These are phyloP conservation scores for Elsinoe batatas DNA, from an alignment of 2,329 filamentous ascomycete genomes.

Conservation along the genomic window DNA sequence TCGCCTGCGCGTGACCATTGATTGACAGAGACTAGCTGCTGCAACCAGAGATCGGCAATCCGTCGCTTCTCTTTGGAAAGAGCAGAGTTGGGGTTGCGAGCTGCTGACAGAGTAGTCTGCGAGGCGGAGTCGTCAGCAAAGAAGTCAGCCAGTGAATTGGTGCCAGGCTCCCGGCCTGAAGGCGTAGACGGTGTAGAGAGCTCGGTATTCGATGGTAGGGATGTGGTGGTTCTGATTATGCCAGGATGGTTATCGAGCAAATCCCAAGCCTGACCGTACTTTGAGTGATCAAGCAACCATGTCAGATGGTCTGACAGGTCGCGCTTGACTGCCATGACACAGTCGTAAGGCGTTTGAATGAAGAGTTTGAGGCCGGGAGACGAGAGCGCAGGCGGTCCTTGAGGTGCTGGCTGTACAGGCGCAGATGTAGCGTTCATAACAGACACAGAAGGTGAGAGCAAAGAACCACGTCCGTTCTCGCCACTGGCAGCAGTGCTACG, in stretches of 20 bases:
- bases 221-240: constrained; percentile 36
- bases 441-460: constrained; percentile 28
- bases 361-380: constrained; percentile 69
- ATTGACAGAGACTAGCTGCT: constrained; percentile 64
- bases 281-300: constrained; percentile 74
- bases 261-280: constrained; percentile 80
- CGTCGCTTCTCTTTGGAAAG: constrained; percentile 79
- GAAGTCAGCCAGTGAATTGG: constrained; percentile 50
- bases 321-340: constrained; percentile 79
- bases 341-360: constrained; percentile 93
- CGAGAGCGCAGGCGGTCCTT: constrained; percentile 39
- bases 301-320: constrained; percentile 75
- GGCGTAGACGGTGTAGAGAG: constrained; percentile 34
- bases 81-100: constrained; percentile 49
- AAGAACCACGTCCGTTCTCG: constrained; percentile 27
- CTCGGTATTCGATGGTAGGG: constrained; percentile 24
- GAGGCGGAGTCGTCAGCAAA: constrained; percentile 49
- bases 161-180: constrained; percentile 26
- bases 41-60: constrained; percentile 88
- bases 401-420: constrained; percentile 17
- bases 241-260: constrained; percentile 83
- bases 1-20: constrained; percentile 72
- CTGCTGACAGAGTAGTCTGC: constrained; percentile 53
- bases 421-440: constrained; percentile 18
- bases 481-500: constrained; percentile 34